These are phyloP conservation scores for Cryphonectria carpinicola DNA, from an alignment of 2,329 filamentous ascomycete genomes.

Conservation along the genomic window DNA sequence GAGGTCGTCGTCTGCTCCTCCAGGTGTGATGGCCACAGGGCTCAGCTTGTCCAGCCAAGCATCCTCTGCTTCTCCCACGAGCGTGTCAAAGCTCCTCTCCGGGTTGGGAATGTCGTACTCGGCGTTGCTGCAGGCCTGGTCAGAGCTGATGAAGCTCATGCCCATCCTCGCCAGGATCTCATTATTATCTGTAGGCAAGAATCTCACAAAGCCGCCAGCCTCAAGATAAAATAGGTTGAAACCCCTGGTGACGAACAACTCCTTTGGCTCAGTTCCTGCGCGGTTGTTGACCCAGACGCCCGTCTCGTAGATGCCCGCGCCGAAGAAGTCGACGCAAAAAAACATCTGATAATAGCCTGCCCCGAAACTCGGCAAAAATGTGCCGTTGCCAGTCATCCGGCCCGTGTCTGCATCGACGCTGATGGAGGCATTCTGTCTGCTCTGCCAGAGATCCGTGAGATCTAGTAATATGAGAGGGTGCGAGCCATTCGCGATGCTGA, in stretches of 20 bases:
- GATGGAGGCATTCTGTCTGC: conserved; percentile 52
- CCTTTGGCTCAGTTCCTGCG: conserved; percentile 43
- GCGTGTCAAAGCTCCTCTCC: conserved; percentile 58
- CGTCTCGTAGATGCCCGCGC: conserved; percentile 42
- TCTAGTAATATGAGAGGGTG: conserved; percentile 62
- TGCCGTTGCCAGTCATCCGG: conserved; percentile 60
- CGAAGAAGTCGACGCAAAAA: conserved; percentile 64
- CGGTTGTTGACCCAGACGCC: conserved; percentile 47
- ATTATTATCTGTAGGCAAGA: conserved; percentile 48
- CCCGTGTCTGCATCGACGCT: conserved; percentile 54
- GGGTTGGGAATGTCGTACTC: conserved; percentile 64
- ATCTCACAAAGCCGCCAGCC: conserved; percentile 60
- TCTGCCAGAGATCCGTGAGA: conserved; percentile 61
- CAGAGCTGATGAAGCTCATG: conserved; percentile 64
- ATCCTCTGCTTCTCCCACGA: conserved; percentile 52
- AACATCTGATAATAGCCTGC: conserved; percentile 60
- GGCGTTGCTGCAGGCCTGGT: conserved; percentile 65
- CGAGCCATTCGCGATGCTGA: conserved; percentile 29
- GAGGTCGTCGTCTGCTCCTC: conserved; percentile 52
- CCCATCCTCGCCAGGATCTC: conserved; percentile 63
- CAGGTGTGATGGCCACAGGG: conserved; percentile 54
- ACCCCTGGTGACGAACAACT: conserved; percentile 44
- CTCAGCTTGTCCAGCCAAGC: conserved; percentile 62
- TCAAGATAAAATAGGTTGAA: conserved; percentile 48
- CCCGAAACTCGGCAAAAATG: conserved; percentile 65